Conservation (phyloP, 805 yeast species). For the Yarrowia yakushimensis region DNA sequence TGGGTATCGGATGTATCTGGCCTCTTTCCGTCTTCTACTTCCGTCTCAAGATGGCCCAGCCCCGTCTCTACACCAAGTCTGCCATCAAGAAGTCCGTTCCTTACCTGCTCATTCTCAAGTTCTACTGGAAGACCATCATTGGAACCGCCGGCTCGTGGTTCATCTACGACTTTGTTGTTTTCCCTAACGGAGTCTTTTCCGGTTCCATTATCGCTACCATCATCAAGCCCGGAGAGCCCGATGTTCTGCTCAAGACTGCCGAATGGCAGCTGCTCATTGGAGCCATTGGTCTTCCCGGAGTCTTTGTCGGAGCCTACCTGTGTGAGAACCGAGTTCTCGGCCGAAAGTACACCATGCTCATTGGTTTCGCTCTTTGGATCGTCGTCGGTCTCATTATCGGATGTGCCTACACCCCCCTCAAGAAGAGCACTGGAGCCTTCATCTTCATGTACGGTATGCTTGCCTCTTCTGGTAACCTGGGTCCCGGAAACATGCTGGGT, state of each 20-base stretch:
- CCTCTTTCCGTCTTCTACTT: constrained; percentile 70
- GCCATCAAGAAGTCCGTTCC: constrained; percentile 60
- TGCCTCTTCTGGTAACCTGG: constrained; percentile 67
- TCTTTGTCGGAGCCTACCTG: constrained; percentile 61
- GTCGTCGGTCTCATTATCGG: constrained; percentile 48
- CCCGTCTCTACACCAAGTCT: constrained; percentile 58
- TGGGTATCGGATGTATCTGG: constrained; percentile 71
- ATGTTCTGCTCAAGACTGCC: constrained; percentile 53
- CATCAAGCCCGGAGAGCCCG: constrained; percentile 37
- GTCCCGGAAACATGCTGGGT: constrained; percentile 78
- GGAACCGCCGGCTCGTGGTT: constrained; percentile 80
- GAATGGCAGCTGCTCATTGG: constrained; percentile 73
- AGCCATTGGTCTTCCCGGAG: constrained; percentile 68
- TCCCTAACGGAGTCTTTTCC: constrained; percentile 73
- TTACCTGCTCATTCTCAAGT: constrained; percentile 57
- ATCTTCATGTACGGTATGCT: constrained; percentile 70
- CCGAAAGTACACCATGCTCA: constrained; percentile 65
- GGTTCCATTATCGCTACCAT: constrained; percentile 58
- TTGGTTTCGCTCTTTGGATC: constrained; percentile 68
- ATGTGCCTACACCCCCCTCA: constrained; percentile 40
- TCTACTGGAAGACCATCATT: constrained; percentile 62
- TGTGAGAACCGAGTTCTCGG: constrained; percentile 55
- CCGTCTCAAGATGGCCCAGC: constrained; percentile 65
- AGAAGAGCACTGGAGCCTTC: constrained; percentile 39
- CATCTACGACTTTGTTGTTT: constrained; percentile 74